phyloP scores from a whole-genome alignment of 768 basidiomycete species.

The Termitomyces sp. region DNA sequence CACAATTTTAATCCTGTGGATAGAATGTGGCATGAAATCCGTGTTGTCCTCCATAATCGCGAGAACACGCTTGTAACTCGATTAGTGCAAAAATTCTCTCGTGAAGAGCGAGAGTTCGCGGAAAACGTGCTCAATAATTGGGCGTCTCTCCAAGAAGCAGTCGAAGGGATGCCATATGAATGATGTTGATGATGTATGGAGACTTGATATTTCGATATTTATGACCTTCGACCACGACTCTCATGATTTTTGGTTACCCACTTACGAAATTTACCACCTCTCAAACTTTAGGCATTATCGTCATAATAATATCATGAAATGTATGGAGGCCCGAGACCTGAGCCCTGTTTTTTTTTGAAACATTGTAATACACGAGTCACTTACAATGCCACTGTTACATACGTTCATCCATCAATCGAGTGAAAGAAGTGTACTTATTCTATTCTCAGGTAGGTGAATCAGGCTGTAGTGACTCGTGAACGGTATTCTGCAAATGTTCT shows the following conservation, averaged over 20 bases:
- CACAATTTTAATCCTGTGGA: constrained; percentile 1
- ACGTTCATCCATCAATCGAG: not conserved
- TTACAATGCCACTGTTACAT: not conserved
- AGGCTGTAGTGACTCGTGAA: not conserved
- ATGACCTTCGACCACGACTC: constrained; percentile 1
- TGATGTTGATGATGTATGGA: constrained; percentile 24
- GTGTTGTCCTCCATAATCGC: constrained; percentile 86
- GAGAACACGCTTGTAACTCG: constrained; percentile 81
- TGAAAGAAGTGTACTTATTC: not conserved
- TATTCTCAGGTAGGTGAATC: not conserved
- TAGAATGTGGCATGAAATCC: constrained; percentile 96
- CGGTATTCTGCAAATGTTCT: not conserved
- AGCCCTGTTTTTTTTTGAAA: not conserved
- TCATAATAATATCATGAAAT: not conserved
- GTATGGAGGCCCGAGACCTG: no score
- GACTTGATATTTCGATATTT: not conserved
- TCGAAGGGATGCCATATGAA: constrained; percentile 86
- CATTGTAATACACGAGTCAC: not conserved
- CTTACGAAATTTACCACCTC: not conserved
- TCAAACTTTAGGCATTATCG: not conserved
- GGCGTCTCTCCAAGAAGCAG: constrained; percentile 64
- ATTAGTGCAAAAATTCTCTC: constrained; percentile 68
- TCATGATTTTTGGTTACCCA: constrained; percentile 5
- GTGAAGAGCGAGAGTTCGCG: constrained; percentile 68
- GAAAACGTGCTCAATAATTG: constrained; percentile 68